Evolutionary conservation across 164 flowering plant genomes (phyloP).

Genomic region (Umbilicus rupestris): DNA sequence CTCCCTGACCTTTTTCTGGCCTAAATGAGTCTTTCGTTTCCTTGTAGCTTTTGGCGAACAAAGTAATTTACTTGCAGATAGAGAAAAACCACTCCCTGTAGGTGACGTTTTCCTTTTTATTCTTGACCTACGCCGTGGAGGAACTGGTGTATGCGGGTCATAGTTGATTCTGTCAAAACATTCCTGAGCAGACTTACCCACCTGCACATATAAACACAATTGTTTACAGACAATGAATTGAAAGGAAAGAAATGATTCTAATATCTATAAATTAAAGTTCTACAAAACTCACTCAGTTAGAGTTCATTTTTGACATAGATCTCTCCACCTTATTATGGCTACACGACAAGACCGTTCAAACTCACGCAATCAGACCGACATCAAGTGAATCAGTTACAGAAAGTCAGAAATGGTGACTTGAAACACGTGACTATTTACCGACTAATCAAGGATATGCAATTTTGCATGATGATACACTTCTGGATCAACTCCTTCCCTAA

Average conservation of each 20-base stretch:
- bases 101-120: conserved; percentile 23
- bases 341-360: not conserved
- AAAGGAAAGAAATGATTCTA: not conserved
- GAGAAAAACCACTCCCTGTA: conserved; percentile 19
- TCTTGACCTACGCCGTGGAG: conserved; percentile 44
- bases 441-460: not conserved
- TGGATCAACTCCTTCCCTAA: not conserved
- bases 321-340: not conserved
- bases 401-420: not conserved
- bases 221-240: not conserved
- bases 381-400: not conserved
- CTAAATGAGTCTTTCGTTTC: conserved; percentile 32
- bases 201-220: not conserved
- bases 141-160: conserved; percentile 51
- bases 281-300: not conserved
- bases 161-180: conserved; percentile 70
- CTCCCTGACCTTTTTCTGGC: conserved; percentile 47
- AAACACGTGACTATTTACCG: not conserved
- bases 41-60: conserved; percentile 21
- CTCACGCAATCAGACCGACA: not conserved
- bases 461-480: not conserved
- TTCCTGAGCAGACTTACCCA: conserved; percentile 78
- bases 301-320: not conserved
- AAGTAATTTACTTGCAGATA: conserved; percentile 57
- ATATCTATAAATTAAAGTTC: not conserved